Conservation (phyloP, 306 rosid species). For the Coriaria nepalensis region DNA sequence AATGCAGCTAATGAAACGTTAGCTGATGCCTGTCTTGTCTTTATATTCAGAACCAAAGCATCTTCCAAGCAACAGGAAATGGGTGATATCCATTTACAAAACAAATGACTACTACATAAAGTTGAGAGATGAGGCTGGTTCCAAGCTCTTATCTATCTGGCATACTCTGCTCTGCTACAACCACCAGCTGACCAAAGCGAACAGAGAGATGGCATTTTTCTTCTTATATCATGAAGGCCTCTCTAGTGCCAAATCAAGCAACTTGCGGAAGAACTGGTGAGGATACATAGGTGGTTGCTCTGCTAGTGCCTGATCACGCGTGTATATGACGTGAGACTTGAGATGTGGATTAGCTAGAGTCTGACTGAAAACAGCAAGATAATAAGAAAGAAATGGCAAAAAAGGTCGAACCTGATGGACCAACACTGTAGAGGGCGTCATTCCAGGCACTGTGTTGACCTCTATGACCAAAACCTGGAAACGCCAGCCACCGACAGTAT, state of each 20-base stretch:
- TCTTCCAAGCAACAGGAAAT: too few species aligned
- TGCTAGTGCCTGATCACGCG: slow-evolving; percentile 52
- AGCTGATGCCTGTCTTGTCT: too few species aligned
- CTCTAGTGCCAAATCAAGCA: slow-evolving; percentile 74
- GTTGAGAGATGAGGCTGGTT: too few species aligned
- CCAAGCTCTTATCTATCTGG: too few species aligned
- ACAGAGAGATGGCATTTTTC: not conserved
- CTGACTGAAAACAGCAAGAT: too few species aligned
- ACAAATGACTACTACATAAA: too few species aligned
- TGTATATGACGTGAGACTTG: too few species aligned
- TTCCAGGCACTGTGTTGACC: slow-evolving; percentile 98
- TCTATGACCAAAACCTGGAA: slow-evolving; percentile 72
- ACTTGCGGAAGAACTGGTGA: slow-evolving; percentile 68
- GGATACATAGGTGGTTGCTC: slow-evolving; percentile 81
- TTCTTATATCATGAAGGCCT: slow-evolving; percentile 24
- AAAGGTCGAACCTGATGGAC: slow-evolving; percentile 65
- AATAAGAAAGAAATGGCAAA: not conserved
- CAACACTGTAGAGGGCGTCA: slow-evolving; percentile 93
- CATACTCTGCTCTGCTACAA: not conserved
- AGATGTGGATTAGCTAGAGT: too few species aligned
- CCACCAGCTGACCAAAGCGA: not conserved
- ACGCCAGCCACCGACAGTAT: slow-evolving; percentile 5
- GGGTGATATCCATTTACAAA: too few species aligned
- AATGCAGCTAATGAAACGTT: too few species aligned
- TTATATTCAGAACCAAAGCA: too few species aligned